Evolutionary conservation across 208 protist genomes (phyloP), one percentile per base, ranked within the genome.

Genomic region (Angomonas desouzai): DNA sequence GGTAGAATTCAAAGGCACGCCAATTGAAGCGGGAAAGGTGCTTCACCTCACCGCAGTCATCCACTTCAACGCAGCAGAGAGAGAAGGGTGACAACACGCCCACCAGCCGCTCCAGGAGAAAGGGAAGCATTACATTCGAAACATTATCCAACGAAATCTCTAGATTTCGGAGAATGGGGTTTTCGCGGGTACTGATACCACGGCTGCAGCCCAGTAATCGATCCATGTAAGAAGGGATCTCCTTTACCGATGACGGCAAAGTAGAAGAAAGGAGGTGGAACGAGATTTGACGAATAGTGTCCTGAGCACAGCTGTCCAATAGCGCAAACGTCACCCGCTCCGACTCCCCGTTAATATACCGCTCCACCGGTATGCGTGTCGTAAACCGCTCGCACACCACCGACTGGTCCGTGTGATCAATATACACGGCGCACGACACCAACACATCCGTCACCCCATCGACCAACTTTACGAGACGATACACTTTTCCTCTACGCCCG

Each of bases 401-500:
- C 6, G 55, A 45, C 27, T 64, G 53, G 9, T 25, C 57, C 16
- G 61, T 40, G 3, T 13, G 22, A 0, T 51, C 55, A 29, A 22
- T 45, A 64, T 74, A 66, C 32, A 96, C 62, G 7, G 76, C 71
- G 66, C 89, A 96, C 10, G 89, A 96, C 1, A 91, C 87, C 45
- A 96, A 73, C 23, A 92, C 81, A 71, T 96, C 89, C 25, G 85
- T 92, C n/a, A 80, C 27, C 0, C 76, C 78, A 27, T 93, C 86
- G 28, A 93, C 82, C 3, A 91, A 59, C 71, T 92, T 92, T 23
- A 96, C 85, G 65, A 96, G 93, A 28, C 86, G 84, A 63, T 85
- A 66, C 25, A 59, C 55, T 25, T 59, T 63, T 22, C 23, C 29
- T 36, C 51, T 6, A 58, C 51, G 51, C 30, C 20, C 27, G 13